phyloP scores from a whole-genome alignment of 1,284 basidiomycete genomes.

The Porodaedalea pini region DNA sequence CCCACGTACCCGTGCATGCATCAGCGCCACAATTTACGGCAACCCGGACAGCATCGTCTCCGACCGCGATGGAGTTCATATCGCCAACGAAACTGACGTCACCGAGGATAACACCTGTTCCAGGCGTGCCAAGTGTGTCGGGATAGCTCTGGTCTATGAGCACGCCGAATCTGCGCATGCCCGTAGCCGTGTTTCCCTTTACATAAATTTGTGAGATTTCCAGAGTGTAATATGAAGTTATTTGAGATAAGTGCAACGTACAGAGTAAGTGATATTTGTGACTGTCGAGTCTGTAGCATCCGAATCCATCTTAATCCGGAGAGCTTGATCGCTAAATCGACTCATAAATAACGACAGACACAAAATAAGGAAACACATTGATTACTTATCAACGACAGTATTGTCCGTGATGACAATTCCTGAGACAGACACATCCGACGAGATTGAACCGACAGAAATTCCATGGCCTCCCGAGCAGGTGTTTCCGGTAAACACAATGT shows the following conservation, averaged over 20 bases:
- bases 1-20: slow-evolving; percentile 47
- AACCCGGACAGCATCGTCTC: slow-evolving; percentile 34
- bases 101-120: slow-evolving; percentile 38
- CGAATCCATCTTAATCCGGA: slow-evolving; percentile 46
- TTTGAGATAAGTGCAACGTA: slow-evolving; percentile 15
- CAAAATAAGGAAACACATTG: slow-evolving; percentile 18
- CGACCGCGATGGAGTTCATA: slow-evolving; percentile 36
- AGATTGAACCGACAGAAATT: slow-evolving; percentile 56
- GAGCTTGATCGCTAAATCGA: slow-evolving; percentile 35
- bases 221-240: too few relatives aligned
- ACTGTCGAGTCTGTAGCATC: slow-evolving; percentile 39
- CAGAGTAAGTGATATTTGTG: slow-evolving; percentile 38
- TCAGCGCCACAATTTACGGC: slow-evolving; percentile 44
- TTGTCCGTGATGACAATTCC: slow-evolving; percentile 46
- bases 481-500: slow-evolving; percentile 52
- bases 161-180: slow-evolving; percentile 40
- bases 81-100: slow-evolving; percentile 27
- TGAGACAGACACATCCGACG: slow-evolving; percentile 43
- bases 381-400: slow-evolving; percentile 40
- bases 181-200: slow-evolving; percentile 42
- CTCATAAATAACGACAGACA: not conserved
- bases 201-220: slow-evolving; percentile 12
- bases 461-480: slow-evolving; percentile 57
- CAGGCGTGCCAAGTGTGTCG: slow-evolving; percentile 40
- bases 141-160: slow-evolving; percentile 51